phyloP scores from a whole-genome alignment of 441 rosid species.

The Adansonia rubrostipa region DNA sequence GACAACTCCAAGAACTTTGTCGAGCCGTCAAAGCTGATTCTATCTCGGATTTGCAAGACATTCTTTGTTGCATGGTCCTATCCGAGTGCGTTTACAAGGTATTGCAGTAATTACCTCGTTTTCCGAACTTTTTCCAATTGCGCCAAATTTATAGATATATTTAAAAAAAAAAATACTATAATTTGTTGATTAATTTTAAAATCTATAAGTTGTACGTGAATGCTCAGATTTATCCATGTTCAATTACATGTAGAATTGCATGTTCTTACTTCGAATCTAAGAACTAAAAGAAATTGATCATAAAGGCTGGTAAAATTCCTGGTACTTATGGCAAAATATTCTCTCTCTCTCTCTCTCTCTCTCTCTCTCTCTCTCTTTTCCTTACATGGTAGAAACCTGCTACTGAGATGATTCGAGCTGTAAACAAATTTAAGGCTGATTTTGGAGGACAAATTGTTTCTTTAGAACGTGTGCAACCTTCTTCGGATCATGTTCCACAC shows the following conservation, averaged over 20 bases:
- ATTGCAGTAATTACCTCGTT: neutral
- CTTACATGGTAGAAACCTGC: constrained; percentile 68
- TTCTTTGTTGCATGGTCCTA: constrained; percentile 96
- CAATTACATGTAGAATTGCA: neutral
- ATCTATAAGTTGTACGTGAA: neutral
- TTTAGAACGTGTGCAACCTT: constrained; percentile 92
- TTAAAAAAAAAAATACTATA: neutral
- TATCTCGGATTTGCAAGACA: constrained; percentile 80
- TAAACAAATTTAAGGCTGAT: constrained; percentile 90
- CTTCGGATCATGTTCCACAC: constrained; percentile 94
- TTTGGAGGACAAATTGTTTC: constrained; percentile 92
- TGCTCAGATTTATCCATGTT: constrained; percentile 11
- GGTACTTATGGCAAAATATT: neutral
- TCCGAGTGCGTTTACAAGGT: constrained; percentile 93
- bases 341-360: no score
- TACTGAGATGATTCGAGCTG: constrained; percentile 83
- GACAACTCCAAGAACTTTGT: constrained; percentile 82
- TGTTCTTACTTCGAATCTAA: neutral
- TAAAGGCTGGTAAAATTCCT: neutral
- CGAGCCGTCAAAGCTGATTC: constrained; percentile 81
- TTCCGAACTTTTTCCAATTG: neutral
- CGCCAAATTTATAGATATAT: neutral
- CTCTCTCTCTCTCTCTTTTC: neutral
- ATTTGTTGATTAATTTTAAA: neutral
- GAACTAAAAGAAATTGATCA: neutral